These are phyloP conservation scores for Poterioochromonas sp. DNA, from an alignment of 352 stramenopile species.

Conservation along the genomic window DNA sequence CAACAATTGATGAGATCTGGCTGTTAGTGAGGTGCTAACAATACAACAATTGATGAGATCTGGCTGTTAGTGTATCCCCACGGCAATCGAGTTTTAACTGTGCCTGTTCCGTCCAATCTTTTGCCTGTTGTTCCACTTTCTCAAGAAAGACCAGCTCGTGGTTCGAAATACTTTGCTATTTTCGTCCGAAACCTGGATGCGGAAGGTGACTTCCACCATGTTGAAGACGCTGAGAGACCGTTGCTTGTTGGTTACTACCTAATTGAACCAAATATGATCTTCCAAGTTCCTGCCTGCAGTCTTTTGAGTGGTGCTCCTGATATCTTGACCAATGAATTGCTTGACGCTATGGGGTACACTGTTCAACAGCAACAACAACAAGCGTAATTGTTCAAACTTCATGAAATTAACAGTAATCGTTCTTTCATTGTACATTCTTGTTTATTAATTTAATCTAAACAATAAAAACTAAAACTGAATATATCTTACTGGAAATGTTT, in stretches of 20 bases:
- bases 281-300: background rate
- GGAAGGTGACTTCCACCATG: background rate
- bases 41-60: no score
- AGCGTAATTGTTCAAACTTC: background rate
- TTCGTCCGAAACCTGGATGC: background rate
- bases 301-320: background rate
- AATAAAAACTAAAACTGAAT: background rate
- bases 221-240: background rate
- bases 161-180: background rate
- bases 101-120: background rate
- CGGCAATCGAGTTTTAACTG: no score
- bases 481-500: no score
- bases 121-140: background rate
- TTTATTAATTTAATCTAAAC: background rate
- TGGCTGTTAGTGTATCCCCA: no score
- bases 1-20: no score
- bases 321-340: background rate
- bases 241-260: background rate
- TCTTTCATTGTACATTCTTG: background rate
- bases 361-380: conserved; percentile 3
- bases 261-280: background rate
- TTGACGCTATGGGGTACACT: background rate
- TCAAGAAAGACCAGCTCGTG: background rate
- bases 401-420: background rate
- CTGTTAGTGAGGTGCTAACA: no score